Evolutionary conservation across 768 basidiomycete genomes (phyloP).

Genomic region (Lentinus tigrinus): DNA sequence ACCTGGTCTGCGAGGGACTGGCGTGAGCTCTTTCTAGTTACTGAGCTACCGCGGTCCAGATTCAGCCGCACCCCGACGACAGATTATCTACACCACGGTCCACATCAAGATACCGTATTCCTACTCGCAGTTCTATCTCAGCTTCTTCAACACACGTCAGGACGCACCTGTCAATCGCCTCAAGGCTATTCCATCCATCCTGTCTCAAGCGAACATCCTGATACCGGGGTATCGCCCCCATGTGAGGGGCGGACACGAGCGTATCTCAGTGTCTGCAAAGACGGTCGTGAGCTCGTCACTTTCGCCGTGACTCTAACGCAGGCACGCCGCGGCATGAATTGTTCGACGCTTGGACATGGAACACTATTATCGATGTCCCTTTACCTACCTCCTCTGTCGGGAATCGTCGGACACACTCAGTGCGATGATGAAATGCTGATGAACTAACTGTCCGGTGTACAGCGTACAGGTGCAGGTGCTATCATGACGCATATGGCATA

Average conservation of each 20-base stretch:
- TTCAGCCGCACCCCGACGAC: slow-evolving; percentile 3
- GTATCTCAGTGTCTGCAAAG: background rate
- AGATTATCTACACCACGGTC: background rate
- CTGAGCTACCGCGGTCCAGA: background rate
- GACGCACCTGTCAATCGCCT: background rate
- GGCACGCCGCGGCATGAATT: background rate
- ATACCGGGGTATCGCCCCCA: too few species aligned
- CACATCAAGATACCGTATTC: background rate
- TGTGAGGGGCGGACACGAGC: too few species aligned
- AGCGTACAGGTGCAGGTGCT: too few species aligned
- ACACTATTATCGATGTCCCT: too few species aligned
- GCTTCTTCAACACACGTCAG: background rate
- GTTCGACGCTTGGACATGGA: too few species aligned
- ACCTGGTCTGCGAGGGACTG: background rate
- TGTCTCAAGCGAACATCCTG: background rate
- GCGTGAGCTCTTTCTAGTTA: background rate
- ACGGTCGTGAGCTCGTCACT: background rate
- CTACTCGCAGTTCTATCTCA: background rate
- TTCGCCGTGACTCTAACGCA: background rate
- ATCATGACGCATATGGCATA: too few species aligned
- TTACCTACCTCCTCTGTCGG: too few species aligned
- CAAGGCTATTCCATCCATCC: background rate
- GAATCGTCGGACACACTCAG: too few species aligned
- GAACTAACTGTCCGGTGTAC: too few species aligned
- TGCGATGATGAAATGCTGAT: too few species aligned